phyloP scores from a whole-genome alignment of 2,329 filamentous ascomycete species.

The Magnaporthiopsis incrustans region DNA sequence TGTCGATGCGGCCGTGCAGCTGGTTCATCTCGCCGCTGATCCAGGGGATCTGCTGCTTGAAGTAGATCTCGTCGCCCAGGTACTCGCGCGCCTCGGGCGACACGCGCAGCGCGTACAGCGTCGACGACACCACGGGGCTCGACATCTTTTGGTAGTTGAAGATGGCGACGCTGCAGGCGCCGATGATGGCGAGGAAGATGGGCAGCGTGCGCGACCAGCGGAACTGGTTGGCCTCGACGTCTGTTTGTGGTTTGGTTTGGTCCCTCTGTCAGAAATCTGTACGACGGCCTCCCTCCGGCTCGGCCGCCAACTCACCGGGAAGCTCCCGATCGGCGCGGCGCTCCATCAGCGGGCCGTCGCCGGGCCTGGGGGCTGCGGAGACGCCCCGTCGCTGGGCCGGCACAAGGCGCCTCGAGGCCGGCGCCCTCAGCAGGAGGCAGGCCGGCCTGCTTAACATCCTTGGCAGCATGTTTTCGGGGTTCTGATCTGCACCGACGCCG shows the following conservation, averaged over 20 bases:
- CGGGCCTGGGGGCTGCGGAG: slow-evolving; percentile 47
- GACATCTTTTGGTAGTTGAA: slow-evolving; percentile 99
- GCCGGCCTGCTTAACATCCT: slow-evolving; percentile 9
- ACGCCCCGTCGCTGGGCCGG: slow-evolving; percentile 32
- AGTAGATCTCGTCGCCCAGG: slow-evolving; percentile 83
- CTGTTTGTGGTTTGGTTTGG: slow-evolving; percentile 17
- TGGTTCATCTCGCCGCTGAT: slow-evolving; percentile 87
- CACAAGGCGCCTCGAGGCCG: neutral
- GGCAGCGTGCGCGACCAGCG: slow-evolving; percentile 69
- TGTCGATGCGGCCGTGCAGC: slow-evolving; percentile 82
- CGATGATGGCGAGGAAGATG: slow-evolving; percentile 67
- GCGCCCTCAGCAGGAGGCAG: slow-evolving; percentile 10
- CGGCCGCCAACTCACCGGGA: slow-evolving; percentile 40
- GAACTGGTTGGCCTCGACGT: slow-evolving; percentile 36
- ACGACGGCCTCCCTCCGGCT: neutral
- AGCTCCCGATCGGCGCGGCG: slow-evolving; percentile 58
- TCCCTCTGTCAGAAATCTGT: neutral
- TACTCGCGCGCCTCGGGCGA: slow-evolving; percentile 64
- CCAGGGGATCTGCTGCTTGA: slow-evolving; percentile 71
- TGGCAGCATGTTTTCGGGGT: slow-evolving; percentile 11
- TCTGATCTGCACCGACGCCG: no score
- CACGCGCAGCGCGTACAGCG: slow-evolving; percentile 85
- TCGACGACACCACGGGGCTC: slow-evolving; percentile 77
- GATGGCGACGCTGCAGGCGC: slow-evolving; percentile 69
- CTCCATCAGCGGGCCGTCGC: slow-evolving; percentile 57